Percentiles rank a stretch among this genome's conserved stretches.
Conservation (phyloP, 352 stramenopile species). For the Phytopythium mirpurense region DNA sequence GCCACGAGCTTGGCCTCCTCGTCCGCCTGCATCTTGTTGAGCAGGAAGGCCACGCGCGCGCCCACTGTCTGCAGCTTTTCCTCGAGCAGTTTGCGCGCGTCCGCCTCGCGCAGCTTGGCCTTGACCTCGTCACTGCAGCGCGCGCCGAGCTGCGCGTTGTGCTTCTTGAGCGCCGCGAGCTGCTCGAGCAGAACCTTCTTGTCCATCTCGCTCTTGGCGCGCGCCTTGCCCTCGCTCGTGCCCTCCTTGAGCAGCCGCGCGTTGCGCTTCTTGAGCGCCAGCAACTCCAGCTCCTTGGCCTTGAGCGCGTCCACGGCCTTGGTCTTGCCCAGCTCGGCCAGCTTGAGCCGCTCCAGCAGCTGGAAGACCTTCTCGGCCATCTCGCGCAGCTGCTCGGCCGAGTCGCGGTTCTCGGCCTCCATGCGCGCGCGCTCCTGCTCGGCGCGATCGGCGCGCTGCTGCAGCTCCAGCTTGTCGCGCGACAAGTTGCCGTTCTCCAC, state of each 20-base stretch:
- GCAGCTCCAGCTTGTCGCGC: conserved; percentile 72
- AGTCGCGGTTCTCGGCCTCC: conserved; percentile 94
- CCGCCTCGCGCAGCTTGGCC: conserved; percentile 87
- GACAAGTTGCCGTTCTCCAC: conserved; percentile 76
- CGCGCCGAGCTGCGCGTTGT: conserved; percentile 91
- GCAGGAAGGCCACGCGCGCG: conserved; percentile 90
- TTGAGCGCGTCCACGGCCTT: conserved; percentile 93
- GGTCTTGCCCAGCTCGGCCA: conserved; percentile 94
- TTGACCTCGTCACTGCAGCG: conserved; percentile 93
- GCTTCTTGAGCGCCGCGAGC: conserved; percentile 92
- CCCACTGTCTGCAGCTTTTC: conserved; percentile 94
- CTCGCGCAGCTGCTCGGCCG: conserved; percentile 92
- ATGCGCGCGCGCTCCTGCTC: conserved; percentile 93
- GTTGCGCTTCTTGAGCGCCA: conserved; percentile 94
- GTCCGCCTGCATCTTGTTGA: conserved; percentile 97
- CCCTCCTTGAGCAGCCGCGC: conserved; percentile 91
- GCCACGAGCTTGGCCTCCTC: conserved; percentile 92
- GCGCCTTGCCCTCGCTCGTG: conserved; percentile 89
- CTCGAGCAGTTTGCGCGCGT: conserved; percentile 89
- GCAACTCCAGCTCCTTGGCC: conserved; percentile 93
- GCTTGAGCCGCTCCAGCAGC: conserved; percentile 93
- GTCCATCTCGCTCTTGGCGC: conserved; percentile 92
- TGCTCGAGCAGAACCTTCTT: conserved; percentile 94
- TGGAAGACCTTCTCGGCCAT: conserved; percentile 98
- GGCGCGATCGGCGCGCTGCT: conserved; percentile 82